A percentile compares a stretch with the other conserved stretches of the same genome.
These are phyloP conservation scores for Fusarium coicis DNA, from an alignment of 2,329 filamentous ascomycete genomes.

Conservation along the genomic window DNA sequence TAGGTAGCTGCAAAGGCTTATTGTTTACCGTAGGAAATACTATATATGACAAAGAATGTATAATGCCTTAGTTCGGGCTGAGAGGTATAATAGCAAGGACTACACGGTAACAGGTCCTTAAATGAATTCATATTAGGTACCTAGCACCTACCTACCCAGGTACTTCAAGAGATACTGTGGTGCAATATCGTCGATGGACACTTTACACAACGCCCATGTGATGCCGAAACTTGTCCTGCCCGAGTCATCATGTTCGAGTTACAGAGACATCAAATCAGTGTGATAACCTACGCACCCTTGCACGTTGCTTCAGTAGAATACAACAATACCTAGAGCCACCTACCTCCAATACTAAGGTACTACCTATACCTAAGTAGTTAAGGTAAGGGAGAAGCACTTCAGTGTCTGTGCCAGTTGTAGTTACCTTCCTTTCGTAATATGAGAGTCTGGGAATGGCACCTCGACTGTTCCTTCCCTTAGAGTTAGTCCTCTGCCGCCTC, in stretches of 20 bases:
- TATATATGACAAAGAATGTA: not conserved
- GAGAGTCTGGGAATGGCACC: not conserved
- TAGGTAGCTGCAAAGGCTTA: not conserved
- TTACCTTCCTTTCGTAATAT: not conserved
- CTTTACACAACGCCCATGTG: conserved; percentile 2
- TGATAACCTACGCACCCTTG: not conserved
- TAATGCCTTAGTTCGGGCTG: not conserved
- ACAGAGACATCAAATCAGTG: not conserved
- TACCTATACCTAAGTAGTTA: too few species aligned
- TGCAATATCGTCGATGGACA: not conserved
- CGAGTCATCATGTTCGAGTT: not conserved
- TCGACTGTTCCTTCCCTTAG: not conserved
- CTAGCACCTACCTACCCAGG: not conserved
- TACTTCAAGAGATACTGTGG: not conserved
- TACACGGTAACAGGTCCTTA: not conserved
- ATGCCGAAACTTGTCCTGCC: not conserved
- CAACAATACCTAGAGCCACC: not conserved
- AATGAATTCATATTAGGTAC: not conserved
- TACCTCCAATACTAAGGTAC: not conserved
- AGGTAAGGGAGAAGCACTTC: not conserved
- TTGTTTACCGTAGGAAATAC: too few species aligned
- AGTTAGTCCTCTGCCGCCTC: not conserved
- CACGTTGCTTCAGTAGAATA: not conserved
- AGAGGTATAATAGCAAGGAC: not conserved
- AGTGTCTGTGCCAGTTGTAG: not conserved